These are phyloP conservation scores for Filobasidium floriforme DNA, from an alignment of 768 basidiomycete species.

Conservation along the genomic window DNA sequence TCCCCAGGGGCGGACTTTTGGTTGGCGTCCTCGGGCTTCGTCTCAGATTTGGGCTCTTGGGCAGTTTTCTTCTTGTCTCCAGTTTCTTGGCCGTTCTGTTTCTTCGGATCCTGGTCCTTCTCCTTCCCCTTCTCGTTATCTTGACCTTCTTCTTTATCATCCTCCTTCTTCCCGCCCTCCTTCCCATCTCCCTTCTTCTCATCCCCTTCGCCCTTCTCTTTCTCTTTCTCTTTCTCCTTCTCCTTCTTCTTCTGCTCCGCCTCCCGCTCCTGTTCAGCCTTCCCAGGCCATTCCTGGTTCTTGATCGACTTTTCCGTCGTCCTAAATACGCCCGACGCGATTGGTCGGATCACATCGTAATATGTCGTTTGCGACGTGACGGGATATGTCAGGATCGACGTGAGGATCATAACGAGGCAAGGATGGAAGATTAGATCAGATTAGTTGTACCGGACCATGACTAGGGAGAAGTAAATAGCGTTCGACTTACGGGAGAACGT, in stretches of 20 bases:
- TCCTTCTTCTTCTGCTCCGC: not conserved
- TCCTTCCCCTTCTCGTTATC: not conserved
- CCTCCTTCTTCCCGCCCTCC: not conserved
- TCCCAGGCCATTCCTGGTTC: constrained; percentile 21
- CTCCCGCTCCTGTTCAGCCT: constrained; percentile 5
- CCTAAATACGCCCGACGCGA: no score
- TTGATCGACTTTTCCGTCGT: constrained; percentile 19
- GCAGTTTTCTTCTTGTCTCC: not conserved
- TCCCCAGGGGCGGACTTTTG: constrained; percentile 1
- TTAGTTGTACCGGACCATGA: no score
- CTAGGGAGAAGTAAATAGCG: no score
- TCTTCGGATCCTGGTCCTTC: no score
- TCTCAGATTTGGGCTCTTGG: not conserved
- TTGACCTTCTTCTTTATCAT: constrained; percentile 8
- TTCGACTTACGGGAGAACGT: constrained; percentile 14
- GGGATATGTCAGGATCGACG: no score
- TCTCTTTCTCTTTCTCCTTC: constrained; percentile 5
- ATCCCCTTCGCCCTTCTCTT: constrained; percentile 1
- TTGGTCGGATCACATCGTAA: no score
- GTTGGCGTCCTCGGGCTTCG: not conserved
- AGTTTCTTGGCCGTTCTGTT: not conserved
- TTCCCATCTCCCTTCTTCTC: constrained; percentile 1
- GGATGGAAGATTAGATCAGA: no score
- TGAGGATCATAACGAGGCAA: no score
- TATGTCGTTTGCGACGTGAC: no score